A percentile compares a stretch with the other conserved stretches of the same genome.
Evolutionary conservation across 2,329 filamentous ascomycete genomes (phyloP).

Genomic region (Penicillium sp.): DNA sequence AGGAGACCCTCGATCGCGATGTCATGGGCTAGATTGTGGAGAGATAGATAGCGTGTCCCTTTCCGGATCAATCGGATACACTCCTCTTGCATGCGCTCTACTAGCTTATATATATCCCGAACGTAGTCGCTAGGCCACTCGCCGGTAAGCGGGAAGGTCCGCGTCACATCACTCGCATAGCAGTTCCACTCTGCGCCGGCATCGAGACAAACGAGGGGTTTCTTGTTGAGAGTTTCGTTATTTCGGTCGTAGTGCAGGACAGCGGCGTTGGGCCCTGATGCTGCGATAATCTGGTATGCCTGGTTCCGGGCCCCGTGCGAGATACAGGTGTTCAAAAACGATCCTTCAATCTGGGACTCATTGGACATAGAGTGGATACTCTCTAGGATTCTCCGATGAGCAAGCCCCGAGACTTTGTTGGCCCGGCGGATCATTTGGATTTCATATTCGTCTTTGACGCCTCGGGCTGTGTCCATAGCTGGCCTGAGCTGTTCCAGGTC

Average conservation of each 20-base stretch:
- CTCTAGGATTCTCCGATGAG: constrained; percentile 62
- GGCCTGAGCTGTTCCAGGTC: constrained; percentile 32
- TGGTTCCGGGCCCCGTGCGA: constrained; percentile 74
- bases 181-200: constrained; percentile 74
- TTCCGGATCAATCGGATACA: constrained; percentile 70
- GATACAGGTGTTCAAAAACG: constrained; percentile 75
- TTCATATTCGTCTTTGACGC: constrained; percentile 72
- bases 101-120: constrained; percentile 74
- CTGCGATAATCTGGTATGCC: constrained; percentile 84
- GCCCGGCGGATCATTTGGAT: constrained; percentile 69
- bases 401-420: constrained; percentile 66
- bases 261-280: constrained; percentile 73
- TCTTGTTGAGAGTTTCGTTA: constrained; percentile 64
- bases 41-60: constrained; percentile 74
- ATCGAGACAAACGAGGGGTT: constrained; percentile 79
- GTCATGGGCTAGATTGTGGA: constrained; percentile 75
- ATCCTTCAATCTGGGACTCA: constrained; percentile 78
- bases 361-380: constrained; percentile 64
- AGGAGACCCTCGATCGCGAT: constrained; percentile 79
- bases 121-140: constrained; percentile 61
- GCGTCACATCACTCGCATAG: constrained; percentile 73
- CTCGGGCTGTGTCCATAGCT: constrained; percentile 66
- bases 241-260: constrained; percentile 88
- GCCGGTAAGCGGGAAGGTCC: constrained; percentile 78
- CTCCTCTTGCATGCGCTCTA: constrained; percentile 80